A percentile compares a stretch with the other conserved stretches of the same genome.
phyloP scores from a whole-genome alignment of 768 basidiomycete species.

The Udeniomyces megalosporus region DNA sequence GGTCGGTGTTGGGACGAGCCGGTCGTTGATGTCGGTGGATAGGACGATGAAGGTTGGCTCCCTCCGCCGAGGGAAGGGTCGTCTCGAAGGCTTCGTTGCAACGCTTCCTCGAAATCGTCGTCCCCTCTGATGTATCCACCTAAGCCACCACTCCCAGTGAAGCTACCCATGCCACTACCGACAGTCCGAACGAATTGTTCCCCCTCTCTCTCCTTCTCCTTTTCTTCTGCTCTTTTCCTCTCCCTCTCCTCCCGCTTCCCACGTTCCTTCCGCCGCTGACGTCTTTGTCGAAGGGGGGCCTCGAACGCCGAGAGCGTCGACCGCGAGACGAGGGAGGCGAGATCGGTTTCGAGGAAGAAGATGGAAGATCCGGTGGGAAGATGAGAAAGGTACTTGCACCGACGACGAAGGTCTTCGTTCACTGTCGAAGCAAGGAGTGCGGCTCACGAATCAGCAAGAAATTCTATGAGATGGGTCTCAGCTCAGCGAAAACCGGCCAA shows the following conservation, averaged over 20 bases:
- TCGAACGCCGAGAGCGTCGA: constrained; percentile 72
- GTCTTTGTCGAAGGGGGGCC: constrained; percentile 57
- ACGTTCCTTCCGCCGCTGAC: constrained; percentile 60
- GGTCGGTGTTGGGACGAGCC: not conserved
- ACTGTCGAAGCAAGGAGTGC: constrained; percentile 27
- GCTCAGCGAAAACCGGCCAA: too few relatives aligned
- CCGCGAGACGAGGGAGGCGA: constrained; percentile 56
- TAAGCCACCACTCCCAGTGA: not conserved
- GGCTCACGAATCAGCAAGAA: constrained; percentile 28
- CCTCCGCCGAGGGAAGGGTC: not conserved
- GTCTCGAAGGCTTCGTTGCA: constrained; percentile 11
- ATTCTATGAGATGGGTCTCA: too few relatives aligned
- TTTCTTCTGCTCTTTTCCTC: constrained; percentile 51
- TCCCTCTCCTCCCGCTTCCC: constrained; percentile 72
- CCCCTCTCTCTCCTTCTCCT: constrained; percentile 40
- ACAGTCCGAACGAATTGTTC: not conserved
- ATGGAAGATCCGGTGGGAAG: constrained; percentile 83
- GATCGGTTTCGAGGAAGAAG: constrained; percentile 78
- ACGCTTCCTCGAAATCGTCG: constrained; percentile 15
- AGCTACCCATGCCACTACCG: not conserved
- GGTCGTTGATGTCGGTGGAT: not conserved
- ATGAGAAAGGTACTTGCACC: constrained; percentile 90
- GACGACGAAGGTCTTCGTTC: constrained; percentile 81
- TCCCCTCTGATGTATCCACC: not conserved
- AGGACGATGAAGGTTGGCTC: not conserved